These are phyloP conservation scores for Endoconidiophora polonica DNA, from an alignment of 2,329 filamentous ascomycete species.

Conservation along the genomic window DNA sequence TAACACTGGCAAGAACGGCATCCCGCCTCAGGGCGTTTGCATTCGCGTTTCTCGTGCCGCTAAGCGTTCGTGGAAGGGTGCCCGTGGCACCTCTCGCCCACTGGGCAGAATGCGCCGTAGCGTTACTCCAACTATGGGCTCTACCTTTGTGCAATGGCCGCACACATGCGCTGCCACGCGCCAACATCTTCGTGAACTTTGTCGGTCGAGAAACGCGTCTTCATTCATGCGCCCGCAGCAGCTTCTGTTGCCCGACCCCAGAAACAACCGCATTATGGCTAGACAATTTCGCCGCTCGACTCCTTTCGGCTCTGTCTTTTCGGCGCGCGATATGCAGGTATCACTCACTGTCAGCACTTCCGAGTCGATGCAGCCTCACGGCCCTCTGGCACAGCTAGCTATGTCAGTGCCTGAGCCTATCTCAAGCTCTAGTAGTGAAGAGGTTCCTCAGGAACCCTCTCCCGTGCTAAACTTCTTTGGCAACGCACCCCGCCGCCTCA, in stretches of 20 bases:
- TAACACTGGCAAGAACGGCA: conserved; percentile 42
- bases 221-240: conserved; percentile 26
- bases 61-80: conserved; percentile 49
- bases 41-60: conserved; percentile 48
- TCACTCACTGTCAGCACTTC: conserved; percentile 47
- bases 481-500: conserved; percentile 17
- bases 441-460: conserved; percentile 8
- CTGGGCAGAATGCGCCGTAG: background rate
- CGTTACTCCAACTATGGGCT: background rate
- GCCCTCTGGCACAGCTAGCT: conserved; percentile 44
- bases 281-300: conserved; percentile 32
- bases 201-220: conserved; percentile 34
- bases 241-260: conserved; percentile 38
- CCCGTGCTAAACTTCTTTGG: conserved; percentile 10
- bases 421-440: background rate
- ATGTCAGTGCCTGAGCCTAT: conserved; percentile 22
- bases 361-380: conserved; percentile 46
- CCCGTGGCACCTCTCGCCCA: conserved; percentile 22
- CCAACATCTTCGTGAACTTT: conserved; percentile 44
- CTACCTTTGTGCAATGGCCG: conserved; percentile 32
- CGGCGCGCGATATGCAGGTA: conserved; percentile 43
- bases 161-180: conserved; percentile 47
- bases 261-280: conserved; percentile 32
- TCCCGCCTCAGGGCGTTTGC: conserved; percentile 49
- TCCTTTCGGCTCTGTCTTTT: conserved; percentile 36